Evolutionary conservation across 1,284 basidiomycete species (phyloP).

Genomic region (Tetrapyrgos nigripes): DNA sequence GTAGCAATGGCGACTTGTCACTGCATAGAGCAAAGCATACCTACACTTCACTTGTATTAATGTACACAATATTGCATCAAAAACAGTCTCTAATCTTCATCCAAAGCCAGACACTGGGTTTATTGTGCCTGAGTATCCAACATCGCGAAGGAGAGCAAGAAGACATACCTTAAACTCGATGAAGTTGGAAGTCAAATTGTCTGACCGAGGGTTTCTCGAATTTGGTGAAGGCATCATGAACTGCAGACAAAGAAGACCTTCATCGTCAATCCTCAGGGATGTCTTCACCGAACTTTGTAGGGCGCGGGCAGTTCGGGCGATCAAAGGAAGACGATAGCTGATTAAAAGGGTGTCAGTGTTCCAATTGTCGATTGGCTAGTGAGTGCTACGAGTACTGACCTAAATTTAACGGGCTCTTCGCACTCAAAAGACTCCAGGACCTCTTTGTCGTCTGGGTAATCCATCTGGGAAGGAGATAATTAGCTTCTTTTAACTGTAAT

Average conservation of each 20-base stretch:
- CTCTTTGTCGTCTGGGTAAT: conserved; percentile 90
- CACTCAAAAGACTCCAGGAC: conserved; percentile 92
- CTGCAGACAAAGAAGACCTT: conserved; percentile 84
- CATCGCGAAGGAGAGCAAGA: too few species aligned
- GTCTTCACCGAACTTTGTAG: conserved; percentile 85
- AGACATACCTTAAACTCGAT: conserved; percentile 84
- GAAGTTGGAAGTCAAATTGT: conserved; percentile 57
- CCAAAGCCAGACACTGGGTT: conserved; percentile 61
- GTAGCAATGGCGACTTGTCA: too few species aligned
- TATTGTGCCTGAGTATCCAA: too few species aligned
- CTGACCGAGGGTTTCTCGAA: conserved; percentile 36
- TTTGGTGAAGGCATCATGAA: conserved; percentile 81
- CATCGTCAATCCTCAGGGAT: conserved; percentile 82
- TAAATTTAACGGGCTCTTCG: conserved; percentile 68
- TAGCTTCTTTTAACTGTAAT: neutral
- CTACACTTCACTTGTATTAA: too few species aligned
- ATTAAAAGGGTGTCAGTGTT: neutral
- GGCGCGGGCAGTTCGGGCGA: conserved; percentile 73
- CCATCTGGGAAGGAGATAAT: conserved; percentile 66
- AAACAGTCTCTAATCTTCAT: conserved; percentile 43
- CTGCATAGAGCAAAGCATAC: too few species aligned
- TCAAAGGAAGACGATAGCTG: conserved; percentile 84
- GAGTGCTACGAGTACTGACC: conserved; percentile 49
- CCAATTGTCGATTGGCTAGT: neutral
- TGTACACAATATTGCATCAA: too few species aligned